A percentile compares a stretch with the other conserved stretches of the same genome.
These are phyloP conservation scores for Phaeosphaeria sp. DNA, from an alignment of 2,329 filamentous ascomycete genomes.

Conservation along the genomic window DNA sequence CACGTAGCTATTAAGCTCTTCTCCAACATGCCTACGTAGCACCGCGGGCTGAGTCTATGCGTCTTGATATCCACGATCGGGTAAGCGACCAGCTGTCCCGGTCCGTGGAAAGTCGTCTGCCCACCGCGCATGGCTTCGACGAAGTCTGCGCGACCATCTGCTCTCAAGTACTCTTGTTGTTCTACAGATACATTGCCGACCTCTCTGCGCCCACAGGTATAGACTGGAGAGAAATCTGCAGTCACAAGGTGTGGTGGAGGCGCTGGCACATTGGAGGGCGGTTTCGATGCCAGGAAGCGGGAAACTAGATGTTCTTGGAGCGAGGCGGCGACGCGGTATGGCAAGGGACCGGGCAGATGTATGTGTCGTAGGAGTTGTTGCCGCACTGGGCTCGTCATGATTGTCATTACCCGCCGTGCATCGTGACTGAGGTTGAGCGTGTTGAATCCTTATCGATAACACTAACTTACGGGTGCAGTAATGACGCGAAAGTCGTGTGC, in stretches of 20 bases:
- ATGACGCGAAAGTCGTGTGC: neutral
- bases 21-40: slow-evolving; percentile 82
- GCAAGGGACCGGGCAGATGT: slow-evolving; percentile 60
- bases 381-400: slow-evolving; percentile 50
- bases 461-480: slow-evolving; percentile 17
- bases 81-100: slow-evolving; percentile 91
- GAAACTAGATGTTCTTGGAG: slow-evolving; percentile 65
- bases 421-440: slow-evolving; percentile 2
- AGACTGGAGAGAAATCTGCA: slow-evolving; percentile 82
- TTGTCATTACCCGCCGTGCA: slow-evolving; percentile 6
- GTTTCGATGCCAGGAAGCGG: slow-evolving; percentile 67
- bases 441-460: slow-evolving; percentile 19
- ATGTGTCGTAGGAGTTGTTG: slow-evolving; percentile 64
- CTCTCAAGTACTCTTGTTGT: slow-evolving; percentile 53
- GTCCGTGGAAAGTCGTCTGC: slow-evolving; percentile 93
- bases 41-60: slow-evolving; percentile 71
- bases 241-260: slow-evolving; percentile 75
- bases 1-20: slow-evolving; percentile 74
- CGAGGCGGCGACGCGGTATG: slow-evolving; percentile 61
- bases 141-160: slow-evolving; percentile 63
- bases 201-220: slow-evolving; percentile 89
- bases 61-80: slow-evolving; percentile 82
- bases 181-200: slow-evolving; percentile 54
- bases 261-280: slow-evolving; percentile 49
- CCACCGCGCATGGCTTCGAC: slow-evolving; percentile 80